Base-by-base conservation (phyloP, 1,284 basidiomycete genomes). In the Ustilago esculenta region DNA sequence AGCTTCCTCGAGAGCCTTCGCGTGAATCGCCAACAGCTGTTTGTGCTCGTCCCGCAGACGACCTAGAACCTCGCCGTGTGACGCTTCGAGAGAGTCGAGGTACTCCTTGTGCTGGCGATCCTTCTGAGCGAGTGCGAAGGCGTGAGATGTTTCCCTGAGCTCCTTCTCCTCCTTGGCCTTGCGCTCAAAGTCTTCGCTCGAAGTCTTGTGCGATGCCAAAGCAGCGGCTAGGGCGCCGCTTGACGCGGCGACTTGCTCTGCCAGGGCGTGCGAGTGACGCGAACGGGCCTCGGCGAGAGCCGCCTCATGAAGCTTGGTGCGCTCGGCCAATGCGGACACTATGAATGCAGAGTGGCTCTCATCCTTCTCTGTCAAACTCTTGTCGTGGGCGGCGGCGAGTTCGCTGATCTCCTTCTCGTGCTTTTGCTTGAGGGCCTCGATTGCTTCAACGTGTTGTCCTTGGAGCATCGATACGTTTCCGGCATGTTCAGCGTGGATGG, bases 211-310 rank as follows among this genome's bases (percentile, higher is more conserved):
- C 25, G 44, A 47, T 0, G 64, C 71, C 18, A 71, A 59, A 29
- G 59, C 71, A 3, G 49, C 71, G n/a, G 64, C 63, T 4, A 73
- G 57, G 5, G 60, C 61, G 20, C 65, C 61, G 41, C 68, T 70
- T 12, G 68, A 71, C 4, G 68, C 52, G 17, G 71, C 67, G 3
- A 77, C 67, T 23, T 75, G 63, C 29, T 73, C 73, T 25, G 73
- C 73, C 21, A 79, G 45, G 2, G 69, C 69, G 9, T 48, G 51
- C 12, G 76, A 70, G 48, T 79, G 76, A 24, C 76, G 72, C 37
- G 71, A 64, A 23, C 76, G 65, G 10, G 72, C 73, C 45, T 79
- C 75, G 17, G 58, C 63, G 32, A 75, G 36, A 5, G 73, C 66
- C 8, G 61, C 63, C 4, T 77, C 71, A 49, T 77, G 75, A 18